Conservation (phyloP, 495 filamentous ascomycete species). For the Tuber brumale region DNA sequence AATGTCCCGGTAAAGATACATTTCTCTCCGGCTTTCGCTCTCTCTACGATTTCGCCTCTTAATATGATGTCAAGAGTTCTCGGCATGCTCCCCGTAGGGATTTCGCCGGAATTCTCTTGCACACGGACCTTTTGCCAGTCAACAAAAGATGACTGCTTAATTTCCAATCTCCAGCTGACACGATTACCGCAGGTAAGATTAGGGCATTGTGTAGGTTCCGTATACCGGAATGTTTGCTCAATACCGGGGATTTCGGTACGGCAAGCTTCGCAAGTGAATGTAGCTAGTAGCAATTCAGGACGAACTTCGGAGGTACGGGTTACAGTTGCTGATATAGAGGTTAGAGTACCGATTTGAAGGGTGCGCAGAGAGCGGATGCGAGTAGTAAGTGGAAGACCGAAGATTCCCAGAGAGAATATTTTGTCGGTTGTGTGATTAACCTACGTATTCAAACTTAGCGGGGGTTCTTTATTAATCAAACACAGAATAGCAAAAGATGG, state of each 20-base stretch:
- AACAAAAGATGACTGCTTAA: slow-evolving; percentile 92
- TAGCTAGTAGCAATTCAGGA: slow-evolving; percentile 84
- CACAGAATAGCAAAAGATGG: not conserved
- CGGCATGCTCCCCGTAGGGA: slow-evolving; percentile 97
- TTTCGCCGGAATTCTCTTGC: slow-evolving; percentile 96
- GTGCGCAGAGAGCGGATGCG: slow-evolving; percentile 83
- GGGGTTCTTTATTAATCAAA: not conserved
- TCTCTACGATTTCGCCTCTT: slow-evolving; percentile 95
- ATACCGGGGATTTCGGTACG: slow-evolving; percentile 74
- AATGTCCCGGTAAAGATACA: slow-evolving; percentile 94
- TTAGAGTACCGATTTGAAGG: slow-evolving; percentile 80
- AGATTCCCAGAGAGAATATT: slow-evolving; percentile 89
- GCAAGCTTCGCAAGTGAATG: slow-evolving; percentile 87
- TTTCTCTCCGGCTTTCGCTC: slow-evolving; percentile 94
- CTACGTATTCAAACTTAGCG: slow-evolving; percentile 40
- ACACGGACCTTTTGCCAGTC: slow-evolving; percentile 98
- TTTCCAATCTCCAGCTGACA: slow-evolving; percentile 84
- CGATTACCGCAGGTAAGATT: slow-evolving; percentile 89
- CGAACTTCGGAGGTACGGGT: slow-evolving; percentile 95
- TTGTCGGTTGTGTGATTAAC: slow-evolving; percentile 83
- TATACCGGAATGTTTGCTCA: slow-evolving; percentile 96
- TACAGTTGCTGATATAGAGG: slow-evolving; percentile 92
- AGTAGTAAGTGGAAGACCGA: slow-evolving; percentile 91
- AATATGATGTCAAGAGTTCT: slow-evolving; percentile 96
- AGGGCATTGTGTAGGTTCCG: slow-evolving; percentile 91